Base-by-base conservation (phyloP, 371 early-diverging fungal genomes). In the Lichtheimia ornata region DNA sequence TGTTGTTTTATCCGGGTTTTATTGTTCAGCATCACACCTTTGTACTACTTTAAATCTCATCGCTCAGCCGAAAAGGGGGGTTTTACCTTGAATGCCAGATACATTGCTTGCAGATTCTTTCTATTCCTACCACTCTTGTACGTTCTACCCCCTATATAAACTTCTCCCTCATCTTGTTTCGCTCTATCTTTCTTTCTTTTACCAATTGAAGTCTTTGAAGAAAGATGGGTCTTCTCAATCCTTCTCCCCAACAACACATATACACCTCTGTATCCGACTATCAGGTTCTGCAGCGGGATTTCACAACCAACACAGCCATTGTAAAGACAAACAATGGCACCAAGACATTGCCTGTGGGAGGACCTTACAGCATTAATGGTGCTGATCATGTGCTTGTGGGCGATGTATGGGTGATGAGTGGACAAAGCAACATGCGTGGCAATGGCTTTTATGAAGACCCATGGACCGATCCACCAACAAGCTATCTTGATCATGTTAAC, bases 351-450 rank as follows among this genome's bases (percentile, higher is more conserved):
- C 51, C 54, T 5, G 61, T 60, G 2, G 79, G 79, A 3, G 79
- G 79, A 2, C 80, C 80, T 4, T 76, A 74, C 50, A 58, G 25
- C 0, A 49, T 79, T 1, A 62, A 57, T 15, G 47, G 64, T 3
- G 67, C 63, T 0, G 18, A 42, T 5, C 44, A 72, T 22, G 67
- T 79, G 9, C 62, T 62, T 22, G 80, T 79, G 1, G 80, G 80
- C 14, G 80, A 79, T 53, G 41, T 79, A 22, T 79, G 77, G 77
- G 59, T 76, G n/a, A 67, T 79, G 71, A 70, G 70, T 1, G 80
- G 80, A 0, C 80, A 79, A 49, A 79, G 80, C 42, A 79, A 79
- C 53, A 79, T 79, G 80, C 67, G 80, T 24, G 80, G 80, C 0
- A 65, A 72, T 59, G 80, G 72, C 0, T 74, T 62, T 47, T 47